Conservation (phyloP, 2,329 filamentous ascomycete genomes). For the Taxawa tesnikishii region DNA sequence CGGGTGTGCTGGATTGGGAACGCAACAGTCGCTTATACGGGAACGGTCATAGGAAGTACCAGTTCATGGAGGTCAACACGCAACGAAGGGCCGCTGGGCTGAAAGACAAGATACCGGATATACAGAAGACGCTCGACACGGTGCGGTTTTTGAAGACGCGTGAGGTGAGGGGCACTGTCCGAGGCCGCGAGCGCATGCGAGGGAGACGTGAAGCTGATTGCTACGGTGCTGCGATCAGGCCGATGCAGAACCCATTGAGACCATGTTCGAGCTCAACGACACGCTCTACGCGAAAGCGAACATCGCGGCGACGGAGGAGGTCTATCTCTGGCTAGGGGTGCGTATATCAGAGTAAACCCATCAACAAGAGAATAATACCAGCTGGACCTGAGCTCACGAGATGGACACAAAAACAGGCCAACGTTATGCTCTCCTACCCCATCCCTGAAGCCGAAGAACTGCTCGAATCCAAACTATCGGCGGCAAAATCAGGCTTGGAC, state of each 20-base stretch:
- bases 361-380: too few relatives aligned
- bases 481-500: constrained; percentile 66
- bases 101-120: constrained; percentile 93
- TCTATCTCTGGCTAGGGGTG: constrained; percentile 94
- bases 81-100: constrained; percentile 70
- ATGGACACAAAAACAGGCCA: constrained; percentile 66
- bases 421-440: constrained; percentile 94
- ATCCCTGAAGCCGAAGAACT: constrained; percentile 75
- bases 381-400: too few relatives aligned
- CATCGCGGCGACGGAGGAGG: constrained; percentile 73
- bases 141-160: constrained; percentile 72
- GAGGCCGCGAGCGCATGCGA: background rate
- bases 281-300: constrained; percentile 84
- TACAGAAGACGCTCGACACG: constrained; percentile 87
- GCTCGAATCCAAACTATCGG: constrained; percentile 61
- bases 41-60: constrained; percentile 68
- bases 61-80: constrained; percentile 97
- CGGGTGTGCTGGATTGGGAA: background rate
- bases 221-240: constrained; percentile 16
- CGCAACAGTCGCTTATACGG: background rate
- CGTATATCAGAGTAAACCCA: constrained; percentile 15
- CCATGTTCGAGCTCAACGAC: constrained; percentile 93
- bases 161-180: constrained; percentile 39
- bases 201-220: background rate
- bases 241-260: constrained; percentile 60